Conservation (phyloP, 345 rosid genomes). For the Arabis hirsuta region DNA sequence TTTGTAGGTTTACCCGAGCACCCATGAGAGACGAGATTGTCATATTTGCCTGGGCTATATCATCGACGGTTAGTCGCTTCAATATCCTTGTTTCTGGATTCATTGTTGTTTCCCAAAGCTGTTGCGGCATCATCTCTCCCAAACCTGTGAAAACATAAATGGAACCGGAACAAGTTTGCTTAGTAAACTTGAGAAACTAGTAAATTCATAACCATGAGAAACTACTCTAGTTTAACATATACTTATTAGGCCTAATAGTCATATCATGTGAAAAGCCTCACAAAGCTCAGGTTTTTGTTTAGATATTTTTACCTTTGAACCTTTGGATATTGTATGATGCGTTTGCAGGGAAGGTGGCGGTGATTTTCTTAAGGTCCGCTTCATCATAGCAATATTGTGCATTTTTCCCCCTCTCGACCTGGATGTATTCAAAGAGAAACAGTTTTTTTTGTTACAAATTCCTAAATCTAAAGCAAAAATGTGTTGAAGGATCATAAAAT, state of each 20-base stretch:
- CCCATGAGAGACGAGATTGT: conserved; percentile 97
- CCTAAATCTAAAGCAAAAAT: conserved; percentile 21
- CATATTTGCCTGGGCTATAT: conserved; percentile 73
- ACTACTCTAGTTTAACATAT: conserved; percentile 6
- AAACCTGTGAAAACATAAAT: conserved; percentile 55
- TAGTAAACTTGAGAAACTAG: too few relatives aligned
- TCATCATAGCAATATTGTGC: conserved; percentile 81
- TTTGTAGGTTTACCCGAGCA: conserved; percentile 58
- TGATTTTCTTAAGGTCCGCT: conserved; percentile 66
- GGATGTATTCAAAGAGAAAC: conserved; percentile 36
- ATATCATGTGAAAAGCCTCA: conserved; percentile 6
- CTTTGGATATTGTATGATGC: conserved; percentile 92
- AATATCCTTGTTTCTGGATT: conserved; percentile 81
- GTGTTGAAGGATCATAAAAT: conserved; percentile 22
- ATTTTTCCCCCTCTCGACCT: conserved; percentile 96
- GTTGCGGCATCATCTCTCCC: conserved; percentile 99
- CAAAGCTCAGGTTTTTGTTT: conserved; percentile 10
- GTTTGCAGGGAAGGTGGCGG: conserved; percentile 67
- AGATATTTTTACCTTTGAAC: conserved; percentile 77
- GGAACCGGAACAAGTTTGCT: neutral
- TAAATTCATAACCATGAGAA: neutral
- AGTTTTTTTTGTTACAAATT: conserved; percentile 13
- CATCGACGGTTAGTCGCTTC: conserved; percentile 82
- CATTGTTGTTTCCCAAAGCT: conserved; percentile 98
- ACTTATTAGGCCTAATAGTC: too few relatives aligned